phyloP scores from a whole-genome alignment of 2,329 filamentous ascomycete species.

The Aspergillus sclerotialis region DNA sequence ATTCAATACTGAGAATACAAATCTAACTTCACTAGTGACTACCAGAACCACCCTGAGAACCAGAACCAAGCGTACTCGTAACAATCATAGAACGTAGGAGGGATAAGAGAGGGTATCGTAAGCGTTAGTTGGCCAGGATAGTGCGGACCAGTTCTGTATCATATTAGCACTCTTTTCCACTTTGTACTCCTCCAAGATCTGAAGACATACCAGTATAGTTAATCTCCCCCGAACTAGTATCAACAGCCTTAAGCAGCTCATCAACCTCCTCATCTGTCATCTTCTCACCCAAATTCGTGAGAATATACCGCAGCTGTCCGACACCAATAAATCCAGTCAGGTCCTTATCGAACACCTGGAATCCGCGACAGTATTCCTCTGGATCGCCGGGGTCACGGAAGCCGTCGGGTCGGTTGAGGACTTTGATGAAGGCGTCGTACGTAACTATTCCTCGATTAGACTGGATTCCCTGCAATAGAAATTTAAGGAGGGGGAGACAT shows the following conservation, averaged over 20 bases:
- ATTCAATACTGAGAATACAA: conserved; percentile 5
- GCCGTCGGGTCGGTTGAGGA: conserved; percentile 93
- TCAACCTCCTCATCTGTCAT: conserved; percentile 99
- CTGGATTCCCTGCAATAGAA: conserved; percentile 4
- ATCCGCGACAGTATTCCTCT: conserved; percentile 96
- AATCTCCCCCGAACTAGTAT: conserved; percentile 91
- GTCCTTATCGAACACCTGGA: conserved; percentile 99
- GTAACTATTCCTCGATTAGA: conserved; percentile 58
- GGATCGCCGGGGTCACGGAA: conserved; percentile 98
- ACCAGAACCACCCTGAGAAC: no score
- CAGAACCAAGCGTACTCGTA: no score
- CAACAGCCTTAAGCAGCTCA: conserved; percentile 95
- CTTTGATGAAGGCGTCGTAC: conserved; percentile 93
- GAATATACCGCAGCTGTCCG: conserved; percentile 91
- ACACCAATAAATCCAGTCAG: conserved; percentile 97
- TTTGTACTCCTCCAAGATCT: no score
- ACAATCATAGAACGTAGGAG: conserved; percentile 3
- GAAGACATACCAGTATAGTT: conserved; percentile 78
- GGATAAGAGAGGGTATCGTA: conserved; percentile 19
- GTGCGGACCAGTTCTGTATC: conserved; percentile 77
- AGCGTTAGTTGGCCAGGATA: conserved; percentile 69
- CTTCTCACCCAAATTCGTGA: conserved; percentile 98
- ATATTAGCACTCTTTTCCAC: no score
- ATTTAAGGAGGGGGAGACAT: conserved; percentile 40
- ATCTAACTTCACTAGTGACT: no score